These are phyloP conservation scores for Cyclostephanos tholiformis DNA, from an alignment of 108 stramenopile genomes.

Conservation along the genomic window DNA sequence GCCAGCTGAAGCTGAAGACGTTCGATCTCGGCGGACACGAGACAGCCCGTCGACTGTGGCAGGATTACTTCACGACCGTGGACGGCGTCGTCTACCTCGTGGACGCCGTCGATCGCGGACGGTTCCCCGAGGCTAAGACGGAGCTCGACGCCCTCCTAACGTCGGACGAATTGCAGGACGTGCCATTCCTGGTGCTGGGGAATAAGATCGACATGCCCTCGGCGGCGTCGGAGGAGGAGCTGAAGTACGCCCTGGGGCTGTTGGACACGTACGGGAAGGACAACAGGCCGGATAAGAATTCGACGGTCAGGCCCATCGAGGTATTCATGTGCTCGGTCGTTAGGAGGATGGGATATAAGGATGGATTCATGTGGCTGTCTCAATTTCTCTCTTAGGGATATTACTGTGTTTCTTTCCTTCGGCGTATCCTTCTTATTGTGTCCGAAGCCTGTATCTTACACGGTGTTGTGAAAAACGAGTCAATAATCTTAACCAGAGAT, in stretches of 20 bases:
- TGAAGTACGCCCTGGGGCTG: slow-evolving; percentile 95
- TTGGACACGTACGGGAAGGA: slow-evolving; percentile 99
- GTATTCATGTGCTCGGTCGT: slow-evolving; percentile 99
- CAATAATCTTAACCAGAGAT: background rate
- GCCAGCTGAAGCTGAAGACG: slow-evolving; percentile 93
- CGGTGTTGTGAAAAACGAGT: slow-evolving; percentile 1
- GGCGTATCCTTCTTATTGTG: background rate
- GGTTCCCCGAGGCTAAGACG: slow-evolving; percentile 98
- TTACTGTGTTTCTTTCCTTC: background rate
- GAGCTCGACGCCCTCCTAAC: slow-evolving; percentile 95
- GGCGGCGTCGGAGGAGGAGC: slow-evolving; percentile 96
- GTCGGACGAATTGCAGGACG: slow-evolving; percentile 92
- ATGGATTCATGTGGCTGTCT: slow-evolving; percentile 98
- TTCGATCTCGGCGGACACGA: slow-evolving; percentile 98
- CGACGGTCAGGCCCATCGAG: slow-evolving; percentile 93
- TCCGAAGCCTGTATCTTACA: background rate
- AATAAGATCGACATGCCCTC: slow-evolving; percentile 98
- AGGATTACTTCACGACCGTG: slow-evolving; percentile 96
- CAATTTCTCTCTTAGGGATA: slow-evolving; percentile 85
- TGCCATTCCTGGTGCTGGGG: slow-evolving; percentile 98
- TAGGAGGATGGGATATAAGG: slow-evolving; percentile 98
- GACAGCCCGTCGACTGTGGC: slow-evolving; percentile 90
- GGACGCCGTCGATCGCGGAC: slow-evolving; percentile 91
- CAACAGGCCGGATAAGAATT: slow-evolving; percentile 81
- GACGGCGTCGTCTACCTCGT: slow-evolving; percentile 98